Evolutionary conservation across 2,329 filamentous ascomycete genomes (phyloP), one percentile per base, ranked within the genome.

Genomic region (Lomentospora prolificans): DNA sequence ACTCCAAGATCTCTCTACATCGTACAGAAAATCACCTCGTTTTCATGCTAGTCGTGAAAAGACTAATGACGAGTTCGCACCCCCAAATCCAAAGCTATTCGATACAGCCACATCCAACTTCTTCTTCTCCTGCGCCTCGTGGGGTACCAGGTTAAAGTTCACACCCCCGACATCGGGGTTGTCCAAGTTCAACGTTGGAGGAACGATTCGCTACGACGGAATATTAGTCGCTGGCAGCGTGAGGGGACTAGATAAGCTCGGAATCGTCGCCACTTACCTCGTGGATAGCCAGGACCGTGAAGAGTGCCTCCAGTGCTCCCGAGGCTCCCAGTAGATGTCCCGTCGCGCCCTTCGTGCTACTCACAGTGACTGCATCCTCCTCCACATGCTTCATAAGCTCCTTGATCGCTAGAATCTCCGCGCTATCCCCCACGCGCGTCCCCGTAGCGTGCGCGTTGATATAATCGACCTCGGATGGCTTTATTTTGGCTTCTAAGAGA

Each of bases 21-120:
- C 56, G 10, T 44, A 55, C 33, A 44, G 33, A 24, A 17, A 24
- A 14, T 5, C 17, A 24, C 17, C 10, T 22, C 17, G 10, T 44
- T 27, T n/a, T 55, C n/a, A 54, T 10, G 44, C 41, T 1, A 57
- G 17, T 19, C 57, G 53, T 6, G 78, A 78, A 64, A 97, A 92
- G 54, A 90, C 90, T 36, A 99, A 73, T 55, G 84, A 90, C 44
- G 92, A 91, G 72, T 99, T 99, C 1, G 92, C 97, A 14, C 94
- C 94, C 9, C 94, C 94, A 72, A 99, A 99, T 0, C 94, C 94
- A 72, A 99, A 99, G 67, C 92, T 97, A 65, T 99, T 99, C 3
- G 89, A 94, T 57, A 99, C 64, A 4, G 88, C 89, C 22, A 92
- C 85, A 57, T 82, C 73, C 9, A 97, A 81, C 24, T 28, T 51